A percentile compares a stretch with the other conserved stretches of the same genome.
Conservation (phyloP, 192 early-diverging fungal genomes). For the Gaertneriomyces semiglobifer region DNA sequence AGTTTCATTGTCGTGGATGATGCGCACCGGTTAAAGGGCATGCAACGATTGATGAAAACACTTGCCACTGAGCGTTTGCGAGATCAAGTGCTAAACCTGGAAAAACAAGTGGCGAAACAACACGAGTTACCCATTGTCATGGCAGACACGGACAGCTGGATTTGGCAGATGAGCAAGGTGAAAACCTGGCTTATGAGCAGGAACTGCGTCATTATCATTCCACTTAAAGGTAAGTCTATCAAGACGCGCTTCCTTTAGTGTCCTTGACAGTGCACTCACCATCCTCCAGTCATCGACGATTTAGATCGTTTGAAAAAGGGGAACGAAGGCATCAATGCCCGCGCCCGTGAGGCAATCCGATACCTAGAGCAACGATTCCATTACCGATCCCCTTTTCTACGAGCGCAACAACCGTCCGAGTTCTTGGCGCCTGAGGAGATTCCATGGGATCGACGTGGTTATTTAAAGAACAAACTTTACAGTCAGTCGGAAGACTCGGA, state of each 20-base stretch:
- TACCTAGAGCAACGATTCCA: slow-evolving; percentile 52
- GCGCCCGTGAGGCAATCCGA: slow-evolving; percentile 47
- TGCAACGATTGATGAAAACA: slow-evolving; percentile 34
- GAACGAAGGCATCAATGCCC: slow-evolving; percentile 20
- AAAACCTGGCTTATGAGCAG: slow-evolving; percentile 36
- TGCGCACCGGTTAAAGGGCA: slow-evolving; percentile 27
- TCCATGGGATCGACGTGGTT: slow-evolving; percentile 9
- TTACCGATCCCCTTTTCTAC: slow-evolving; percentile 32
- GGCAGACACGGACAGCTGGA: slow-evolving; percentile 30
- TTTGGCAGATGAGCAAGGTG: slow-evolving; percentile 27
- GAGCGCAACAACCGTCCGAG: slow-evolving; percentile 38
- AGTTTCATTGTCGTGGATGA: slow-evolving; percentile 34
- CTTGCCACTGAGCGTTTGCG: slow-evolving; percentile 46
- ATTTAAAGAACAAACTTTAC: not conserved
- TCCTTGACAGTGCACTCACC: not conserved
- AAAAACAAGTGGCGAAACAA: slow-evolving; percentile 22
- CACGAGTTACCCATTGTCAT: slow-evolving; percentile 20
- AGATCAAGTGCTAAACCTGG: slow-evolving; percentile 38
- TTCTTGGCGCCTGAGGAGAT: not conserved
- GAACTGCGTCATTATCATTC: slow-evolving; percentile 28
- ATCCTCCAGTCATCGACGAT: slow-evolving; percentile 32
- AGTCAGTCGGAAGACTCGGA: too few species aligned
- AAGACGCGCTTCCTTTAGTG: not conserved
- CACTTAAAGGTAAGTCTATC: slow-evolving; percentile 24
- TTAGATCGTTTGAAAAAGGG: slow-evolving; percentile 46